Percentiles rank a stretch among this genome's conserved stretches.
Evolutionary conservation across 495 filamentous ascomycete genomes (phyloP).

Genomic region (Platismatia glauca): DNA sequence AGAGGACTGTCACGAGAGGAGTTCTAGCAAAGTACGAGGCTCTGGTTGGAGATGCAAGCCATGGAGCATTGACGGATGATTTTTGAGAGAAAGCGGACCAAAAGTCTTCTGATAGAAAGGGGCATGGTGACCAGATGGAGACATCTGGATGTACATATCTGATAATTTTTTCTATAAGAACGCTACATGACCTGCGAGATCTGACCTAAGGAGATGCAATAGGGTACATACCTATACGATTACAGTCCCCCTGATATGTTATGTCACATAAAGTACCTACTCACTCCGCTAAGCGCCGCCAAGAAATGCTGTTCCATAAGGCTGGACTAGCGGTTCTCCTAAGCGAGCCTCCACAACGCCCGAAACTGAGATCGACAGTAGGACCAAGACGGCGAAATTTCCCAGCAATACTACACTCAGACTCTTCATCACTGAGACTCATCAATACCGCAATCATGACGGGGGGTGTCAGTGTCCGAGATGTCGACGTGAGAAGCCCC

Average conservation of each 20-base stretch:
- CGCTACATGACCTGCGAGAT: neutral
- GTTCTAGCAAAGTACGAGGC: slow-evolving; percentile 83
- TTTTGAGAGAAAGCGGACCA: slow-evolving; percentile 15
- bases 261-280: no score
- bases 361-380: slow-evolving; percentile 12
- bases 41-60: slow-evolving; percentile 64
- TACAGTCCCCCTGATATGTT: no score
- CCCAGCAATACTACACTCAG: slow-evolving; percentile 2
- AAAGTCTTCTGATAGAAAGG: no score
- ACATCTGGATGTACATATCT: neutral
- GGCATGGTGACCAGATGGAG: neutral
- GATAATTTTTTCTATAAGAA: neutral
- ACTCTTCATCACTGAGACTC: slow-evolving; percentile 3
- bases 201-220: neutral
- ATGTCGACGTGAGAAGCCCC: slow-evolving; percentile 73
- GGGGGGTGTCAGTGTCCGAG: slow-evolving; percentile 69
- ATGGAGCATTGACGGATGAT: slow-evolving; percentile 51
- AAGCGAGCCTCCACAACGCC: slow-evolving; percentile 11
- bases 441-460: slow-evolving; percentile 59
- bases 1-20: slow-evolving; percentile 69
- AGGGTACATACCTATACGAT: no score
- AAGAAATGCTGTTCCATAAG: neutral
- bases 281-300: neutral
- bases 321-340: slow-evolving; percentile 8
- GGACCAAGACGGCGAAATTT: neutral